A percentile compares a stretch with the other conserved stretches of the same genome.
phyloP scores from a whole-genome alignment of 2,329 filamentous ascomycete genomes.

The Clathrospora elynae region DNA sequence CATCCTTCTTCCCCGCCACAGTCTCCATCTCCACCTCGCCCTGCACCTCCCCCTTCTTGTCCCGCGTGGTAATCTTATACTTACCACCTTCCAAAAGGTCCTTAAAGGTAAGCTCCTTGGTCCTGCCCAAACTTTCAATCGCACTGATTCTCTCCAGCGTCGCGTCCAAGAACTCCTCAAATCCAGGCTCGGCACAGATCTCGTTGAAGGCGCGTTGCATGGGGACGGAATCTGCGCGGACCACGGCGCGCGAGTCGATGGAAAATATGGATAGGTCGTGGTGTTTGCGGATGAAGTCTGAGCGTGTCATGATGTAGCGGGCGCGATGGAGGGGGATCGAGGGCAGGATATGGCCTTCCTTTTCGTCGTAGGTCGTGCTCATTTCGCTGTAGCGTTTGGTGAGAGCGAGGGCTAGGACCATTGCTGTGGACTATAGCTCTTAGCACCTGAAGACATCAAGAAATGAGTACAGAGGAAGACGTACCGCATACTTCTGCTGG shows the following conservation, averaged over 20 bases:
- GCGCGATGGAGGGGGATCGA: conserved; percentile 60
- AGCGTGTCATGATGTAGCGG: conserved; percentile 85
- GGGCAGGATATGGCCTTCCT: conserved; percentile 75
- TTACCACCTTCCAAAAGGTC: conserved; percentile 85
- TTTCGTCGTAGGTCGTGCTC: conserved; percentile 65
- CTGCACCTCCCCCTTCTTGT: conserved; percentile 37
- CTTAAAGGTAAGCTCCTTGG: conserved; percentile 94
- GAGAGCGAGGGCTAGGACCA: conserved; percentile 88
- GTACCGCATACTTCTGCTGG: conserved; percentile 90
- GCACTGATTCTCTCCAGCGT: conserved; percentile 86
- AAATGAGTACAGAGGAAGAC: conserved; percentile 43
- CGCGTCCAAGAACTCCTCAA: conserved; percentile 78
- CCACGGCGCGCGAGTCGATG: conserved; percentile 84
- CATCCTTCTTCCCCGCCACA: conserved; percentile 35
- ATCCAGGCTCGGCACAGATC: conserved; percentile 77
- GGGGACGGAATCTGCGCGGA: conserved; percentile 90
- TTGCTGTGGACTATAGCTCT: conserved; percentile 72
- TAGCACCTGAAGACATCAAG: not conserved
- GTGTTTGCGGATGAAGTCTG: conserved; percentile 90
- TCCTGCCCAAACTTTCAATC: conserved; percentile 91
- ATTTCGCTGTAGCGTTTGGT: conserved; percentile 79
- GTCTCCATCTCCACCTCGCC: conserved; percentile 42
- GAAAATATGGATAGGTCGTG: conserved; percentile 95
- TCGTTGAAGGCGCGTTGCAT: conserved; percentile 93
- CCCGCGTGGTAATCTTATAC: conserved; percentile 57